These are phyloP conservation scores for Carpinus viminea DNA, from an alignment of 306 rosid species.

Conservation along the genomic window DNA sequence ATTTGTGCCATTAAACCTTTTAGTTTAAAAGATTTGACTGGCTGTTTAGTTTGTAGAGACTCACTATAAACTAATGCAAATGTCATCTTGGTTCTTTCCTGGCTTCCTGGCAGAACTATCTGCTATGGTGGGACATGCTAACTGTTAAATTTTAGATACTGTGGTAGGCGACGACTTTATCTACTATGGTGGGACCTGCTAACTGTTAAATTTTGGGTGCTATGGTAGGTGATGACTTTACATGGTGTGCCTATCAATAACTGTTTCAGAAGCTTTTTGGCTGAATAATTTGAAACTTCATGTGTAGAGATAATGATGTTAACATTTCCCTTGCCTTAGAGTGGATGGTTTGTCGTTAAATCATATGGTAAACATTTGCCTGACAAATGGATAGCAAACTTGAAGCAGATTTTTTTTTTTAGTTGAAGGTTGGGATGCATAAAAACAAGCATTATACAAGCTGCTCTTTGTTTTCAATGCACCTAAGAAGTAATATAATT, in stretches of 20 bases:
- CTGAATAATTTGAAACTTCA: neutral
- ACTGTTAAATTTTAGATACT: neutral
- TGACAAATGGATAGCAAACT: neutral
- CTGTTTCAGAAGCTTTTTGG: neutral
- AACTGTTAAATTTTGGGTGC: neutral
- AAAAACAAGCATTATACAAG: neutral
- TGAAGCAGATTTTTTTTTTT: neutral
- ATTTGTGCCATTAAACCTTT: neutral
- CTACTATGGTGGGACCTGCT: neutral
- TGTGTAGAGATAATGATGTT: neutral
- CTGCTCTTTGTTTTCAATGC: neutral
- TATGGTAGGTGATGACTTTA: neutral
- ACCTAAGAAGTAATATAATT: neutral
- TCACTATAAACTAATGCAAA: neutral
- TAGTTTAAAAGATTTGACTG: neutral
- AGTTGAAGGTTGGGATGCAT: neutral
- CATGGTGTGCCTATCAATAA: neutral
- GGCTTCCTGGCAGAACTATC: neutral
- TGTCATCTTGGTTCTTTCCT: neutral
- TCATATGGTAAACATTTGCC: neutral
- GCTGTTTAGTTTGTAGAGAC: neutral
- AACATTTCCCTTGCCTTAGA: neutral
- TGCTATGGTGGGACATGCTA: neutral
- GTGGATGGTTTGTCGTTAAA: neutral
- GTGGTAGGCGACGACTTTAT: neutral